Evolutionary conservation across 2,329 filamentous ascomycete genomes (phyloP).

Genomic region (Colletotrichum liriopes): DNA sequence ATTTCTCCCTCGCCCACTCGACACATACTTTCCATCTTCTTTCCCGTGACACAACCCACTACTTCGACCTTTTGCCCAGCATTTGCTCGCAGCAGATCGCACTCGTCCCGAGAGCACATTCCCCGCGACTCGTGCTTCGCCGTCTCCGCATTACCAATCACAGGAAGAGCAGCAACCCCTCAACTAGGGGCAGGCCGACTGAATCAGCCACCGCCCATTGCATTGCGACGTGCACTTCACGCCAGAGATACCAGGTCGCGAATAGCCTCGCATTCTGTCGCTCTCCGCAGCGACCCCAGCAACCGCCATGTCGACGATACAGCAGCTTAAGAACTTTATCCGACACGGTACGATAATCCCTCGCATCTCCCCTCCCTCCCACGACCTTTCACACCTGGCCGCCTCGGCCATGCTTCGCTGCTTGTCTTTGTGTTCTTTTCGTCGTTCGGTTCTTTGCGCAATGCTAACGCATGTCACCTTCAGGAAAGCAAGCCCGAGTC

Average conservation of each 20-base stretch:
- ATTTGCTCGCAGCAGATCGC: background rate
- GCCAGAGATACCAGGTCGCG: conserved; percentile 3
- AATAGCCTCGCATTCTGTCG: conserved; percentile 21
- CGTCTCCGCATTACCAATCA: conserved; percentile 38
- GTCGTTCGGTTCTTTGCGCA: background rate
- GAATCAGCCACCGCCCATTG: conserved; percentile 26
- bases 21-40: conserved; percentile 1
- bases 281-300: conserved; percentile 13
- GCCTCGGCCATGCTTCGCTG: too few relatives aligned
- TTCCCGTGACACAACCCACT: conserved; percentile 14
- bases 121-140: conserved; percentile 30
- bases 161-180: conserved; percentile 15
- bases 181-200: conserved; percentile 21
- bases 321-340: conserved; percentile 98
- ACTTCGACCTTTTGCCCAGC: background rate
- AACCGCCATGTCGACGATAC: conserved; percentile 78
- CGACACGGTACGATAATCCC: conserved; percentile 78
- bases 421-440: conserved; percentile 41
- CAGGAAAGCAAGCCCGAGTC: conserved; percentile 89
- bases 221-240: conserved; percentile 16
- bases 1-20: conserved; percentile 8
- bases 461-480: conserved; percentile 3
- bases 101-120: conserved; percentile 6
- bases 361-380: background rate
- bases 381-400: background rate